These are phyloP conservation scores for Stellera chamaejasme DNA, from an alignment of 345 rosid species.

Conservation along the genomic window DNA sequence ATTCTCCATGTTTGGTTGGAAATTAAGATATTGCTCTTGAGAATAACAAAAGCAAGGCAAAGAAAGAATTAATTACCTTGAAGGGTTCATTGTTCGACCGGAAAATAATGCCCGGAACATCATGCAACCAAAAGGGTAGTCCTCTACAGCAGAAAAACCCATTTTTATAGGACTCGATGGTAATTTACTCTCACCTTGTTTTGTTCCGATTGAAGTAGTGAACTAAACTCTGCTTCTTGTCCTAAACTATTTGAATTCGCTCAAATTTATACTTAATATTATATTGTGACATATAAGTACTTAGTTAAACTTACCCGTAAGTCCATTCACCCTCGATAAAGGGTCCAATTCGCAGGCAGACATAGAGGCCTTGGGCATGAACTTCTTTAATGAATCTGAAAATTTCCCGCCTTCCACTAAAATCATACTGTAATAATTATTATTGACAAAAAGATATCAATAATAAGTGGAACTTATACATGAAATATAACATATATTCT, in stretches of 20 bases:
- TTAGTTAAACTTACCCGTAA: conserved; percentile 37
- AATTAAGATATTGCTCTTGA: no score
- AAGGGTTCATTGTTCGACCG: conserved; percentile 43
- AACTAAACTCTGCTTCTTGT: no score
- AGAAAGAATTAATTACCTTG: conserved; percentile 26
- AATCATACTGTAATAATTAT: conserved; percentile 33
- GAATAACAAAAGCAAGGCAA: no score
- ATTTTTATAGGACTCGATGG: not conserved
- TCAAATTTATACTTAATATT: no score
- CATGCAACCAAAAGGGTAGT: conserved; percentile 52
- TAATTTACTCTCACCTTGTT: not conserved
- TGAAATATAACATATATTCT: no score
- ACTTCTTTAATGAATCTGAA: conserved; percentile 40
- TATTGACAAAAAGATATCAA: not conserved
- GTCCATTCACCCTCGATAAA: conserved; percentile 60
- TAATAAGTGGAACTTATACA: not conserved
- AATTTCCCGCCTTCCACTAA: conserved; percentile 37
- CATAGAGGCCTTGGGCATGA: conserved; percentile 35
- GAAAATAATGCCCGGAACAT: conserved; percentile 41
- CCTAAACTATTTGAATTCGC: no score
- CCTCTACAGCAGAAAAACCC: conserved; percentile 25
- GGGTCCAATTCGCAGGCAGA: conserved; percentile 53
- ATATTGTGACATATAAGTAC: not conserved
- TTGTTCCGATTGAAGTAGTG: no score
- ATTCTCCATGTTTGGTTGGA: no score